These are phyloP conservation scores for Leccinum subgranulosum DNA, from an alignment of 768 basidiomycete species.

Conservation along the genomic window DNA sequence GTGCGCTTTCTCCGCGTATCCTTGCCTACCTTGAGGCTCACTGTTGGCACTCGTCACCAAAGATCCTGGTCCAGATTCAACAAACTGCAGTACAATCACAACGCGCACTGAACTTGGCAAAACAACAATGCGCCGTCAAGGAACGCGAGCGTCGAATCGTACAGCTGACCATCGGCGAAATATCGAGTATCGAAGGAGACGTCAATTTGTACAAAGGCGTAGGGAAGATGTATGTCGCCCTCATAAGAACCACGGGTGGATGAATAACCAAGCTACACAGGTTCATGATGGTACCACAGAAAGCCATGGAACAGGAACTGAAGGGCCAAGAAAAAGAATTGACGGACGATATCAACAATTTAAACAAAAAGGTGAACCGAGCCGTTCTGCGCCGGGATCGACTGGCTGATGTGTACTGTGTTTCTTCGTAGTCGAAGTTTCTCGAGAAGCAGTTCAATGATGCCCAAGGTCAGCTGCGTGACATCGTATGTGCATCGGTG, in stretches of 20 bases:
- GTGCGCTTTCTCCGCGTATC: slow-evolving; percentile 34
- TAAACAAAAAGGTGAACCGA: slow-evolving; percentile 78
- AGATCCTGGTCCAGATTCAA: slow-evolving; percentile 94
- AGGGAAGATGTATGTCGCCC: slow-evolving; percentile 76
- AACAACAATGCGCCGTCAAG: slow-evolving; percentile 74
- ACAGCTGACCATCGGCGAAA: slow-evolving; percentile 85
- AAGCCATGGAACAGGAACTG: slow-evolving; percentile 73
- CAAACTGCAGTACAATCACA: slow-evolving; percentile 86
- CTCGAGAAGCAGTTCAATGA: slow-evolving; percentile 93
- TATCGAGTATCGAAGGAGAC: slow-evolving; percentile 63
- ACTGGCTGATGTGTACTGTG: background rate
- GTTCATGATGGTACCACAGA: slow-evolving; percentile 87
- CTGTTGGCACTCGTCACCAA: slow-evolving; percentile 7
- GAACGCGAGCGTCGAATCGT: slow-evolving; percentile 88
- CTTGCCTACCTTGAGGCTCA: slow-evolving; percentile 16
- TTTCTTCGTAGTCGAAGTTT: slow-evolving; percentile 67
- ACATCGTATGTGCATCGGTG: slow-evolving; percentile 57
- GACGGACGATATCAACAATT: slow-evolving; percentile 73
- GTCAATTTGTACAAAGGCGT: slow-evolving; percentile 92
- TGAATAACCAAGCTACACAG: slow-evolving; percentile 37
- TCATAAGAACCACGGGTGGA: background rate
- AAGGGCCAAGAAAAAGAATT: slow-evolving; percentile 78
- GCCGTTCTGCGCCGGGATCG: background rate
- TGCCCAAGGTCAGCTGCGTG: slow-evolving; percentile 80
- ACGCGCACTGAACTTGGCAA: slow-evolving; percentile 65